Percentiles rank a stretch among this genome's conserved stretches.
Conservation (phyloP, 2,329 filamentous ascomycete species). For the Colletotrichum sp. region DNA sequence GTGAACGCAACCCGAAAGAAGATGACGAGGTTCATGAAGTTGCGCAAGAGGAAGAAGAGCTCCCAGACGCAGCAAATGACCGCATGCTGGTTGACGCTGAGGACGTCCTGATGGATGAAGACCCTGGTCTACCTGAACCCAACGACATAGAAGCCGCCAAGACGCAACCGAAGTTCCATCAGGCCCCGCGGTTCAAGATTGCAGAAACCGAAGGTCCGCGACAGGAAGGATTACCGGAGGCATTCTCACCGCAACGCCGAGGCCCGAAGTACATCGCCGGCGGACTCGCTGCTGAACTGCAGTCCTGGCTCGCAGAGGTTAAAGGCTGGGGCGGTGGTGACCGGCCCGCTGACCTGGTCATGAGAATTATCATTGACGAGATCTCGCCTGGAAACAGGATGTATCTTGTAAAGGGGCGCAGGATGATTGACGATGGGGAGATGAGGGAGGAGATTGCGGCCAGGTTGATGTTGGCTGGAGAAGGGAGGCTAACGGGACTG, state of each 20-base stretch:
- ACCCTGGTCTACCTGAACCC: not conserved
- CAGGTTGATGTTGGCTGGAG: slow-evolving; percentile 41
- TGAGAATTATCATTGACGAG: slow-evolving; percentile 34
- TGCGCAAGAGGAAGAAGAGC: not conserved
- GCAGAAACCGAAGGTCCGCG: slow-evolving; percentile 25
- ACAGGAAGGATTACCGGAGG: slow-evolving; percentile 28
- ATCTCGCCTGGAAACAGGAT: slow-evolving; percentile 36
- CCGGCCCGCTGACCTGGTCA: slow-evolving; percentile 10
- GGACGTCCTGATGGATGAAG: slow-evolving; percentile 18
- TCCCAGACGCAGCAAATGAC: not conserved
- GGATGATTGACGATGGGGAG: not conserved
- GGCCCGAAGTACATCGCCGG: slow-evolving; percentile 39
- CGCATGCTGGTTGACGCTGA: not conserved
- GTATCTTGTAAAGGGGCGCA: slow-evolving; percentile 34
- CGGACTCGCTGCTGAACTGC: slow-evolving; percentile 43
- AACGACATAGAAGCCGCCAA: not conserved
- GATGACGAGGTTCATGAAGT: not conserved
- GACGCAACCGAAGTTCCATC: slow-evolving; percentile 42
- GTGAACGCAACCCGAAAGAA: not conserved
- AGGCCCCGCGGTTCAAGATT: slow-evolving; percentile 44
- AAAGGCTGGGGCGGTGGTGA: slow-evolving; percentile 33
- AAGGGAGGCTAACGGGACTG: slow-evolving; percentile 40
- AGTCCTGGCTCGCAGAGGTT: slow-evolving; percentile 46
- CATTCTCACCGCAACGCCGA: slow-evolving; percentile 39
- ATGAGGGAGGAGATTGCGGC: not conserved